These are phyloP conservation scores for Sarcomyxa edulis DNA, from an alignment of 768 basidiomycete genomes.

Conservation along the genomic window DNA sequence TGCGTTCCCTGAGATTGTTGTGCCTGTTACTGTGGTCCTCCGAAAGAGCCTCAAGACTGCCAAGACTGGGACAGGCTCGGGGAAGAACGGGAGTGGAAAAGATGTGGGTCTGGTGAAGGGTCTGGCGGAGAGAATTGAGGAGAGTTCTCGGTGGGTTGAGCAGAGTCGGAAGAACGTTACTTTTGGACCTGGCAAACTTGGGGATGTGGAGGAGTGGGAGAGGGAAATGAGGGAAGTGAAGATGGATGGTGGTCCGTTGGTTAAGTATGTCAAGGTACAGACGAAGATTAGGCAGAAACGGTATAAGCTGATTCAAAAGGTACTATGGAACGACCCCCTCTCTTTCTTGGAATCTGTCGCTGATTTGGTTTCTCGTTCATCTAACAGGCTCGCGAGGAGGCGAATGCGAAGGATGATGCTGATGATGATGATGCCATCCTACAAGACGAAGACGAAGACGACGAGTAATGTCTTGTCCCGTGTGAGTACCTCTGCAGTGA, in stretches of 20 bases:
- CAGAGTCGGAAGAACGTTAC: conserved; percentile 59
- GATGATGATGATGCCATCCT: conserved; percentile 16
- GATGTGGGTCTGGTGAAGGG: conserved; percentile 63
- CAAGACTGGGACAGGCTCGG: conserved; percentile 29
- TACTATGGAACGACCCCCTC: no score
- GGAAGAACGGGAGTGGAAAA: conserved; percentile 34
- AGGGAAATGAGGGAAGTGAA: conserved; percentile 45
- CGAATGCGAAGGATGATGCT: no score
- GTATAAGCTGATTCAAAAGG: conserved; percentile 71
- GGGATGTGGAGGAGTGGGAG: conserved; percentile 74
- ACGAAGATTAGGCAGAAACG: conserved; percentile 76
- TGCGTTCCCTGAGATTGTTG: conserved; percentile 88
- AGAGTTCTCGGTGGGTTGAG: conserved; percentile 77
- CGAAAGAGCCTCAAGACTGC: conserved; percentile 68
- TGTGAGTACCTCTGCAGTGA: conserved; percentile 70
- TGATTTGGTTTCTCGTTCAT: conserved; percentile 5
- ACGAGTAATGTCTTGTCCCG: conserved; percentile 35
- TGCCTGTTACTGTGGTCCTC: conserved; percentile 72
- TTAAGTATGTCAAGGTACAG: conserved; percentile 76
- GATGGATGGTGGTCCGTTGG: conserved; percentile 70
- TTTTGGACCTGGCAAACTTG: conserved; percentile 71
- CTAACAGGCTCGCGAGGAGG: no score
- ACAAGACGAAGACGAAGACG: conserved; percentile 38
- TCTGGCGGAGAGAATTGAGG: conserved; percentile 84
- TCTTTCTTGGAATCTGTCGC: conserved; percentile 1